These are phyloP conservation scores for Kodamaea kaohsiungensis DNA, from an alignment of 805 yeast species.

Conservation along the genomic window DNA sequence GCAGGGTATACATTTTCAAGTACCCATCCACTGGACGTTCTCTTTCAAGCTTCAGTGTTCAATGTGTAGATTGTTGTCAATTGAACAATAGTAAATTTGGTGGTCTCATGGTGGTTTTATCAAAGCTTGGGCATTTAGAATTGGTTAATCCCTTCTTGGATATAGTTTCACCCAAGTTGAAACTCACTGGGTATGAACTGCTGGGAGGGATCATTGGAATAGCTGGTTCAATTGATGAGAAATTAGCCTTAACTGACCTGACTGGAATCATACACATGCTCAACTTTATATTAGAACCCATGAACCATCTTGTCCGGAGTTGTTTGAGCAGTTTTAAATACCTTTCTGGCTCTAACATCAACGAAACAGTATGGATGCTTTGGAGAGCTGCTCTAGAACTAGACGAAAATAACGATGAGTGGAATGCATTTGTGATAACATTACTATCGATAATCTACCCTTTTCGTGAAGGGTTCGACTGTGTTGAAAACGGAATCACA, in stretches of 20 bases:
- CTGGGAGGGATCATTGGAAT: slow-evolving; percentile 11
- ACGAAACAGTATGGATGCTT: slow-evolving; percentile 57
- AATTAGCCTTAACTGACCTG: slow-evolving; percentile 25
- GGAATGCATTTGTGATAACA: slow-evolving; percentile 59
- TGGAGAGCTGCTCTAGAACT: slow-evolving; percentile 60
- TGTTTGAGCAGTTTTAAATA: slow-evolving; percentile 54
- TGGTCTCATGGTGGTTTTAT: slow-evolving; percentile 48
- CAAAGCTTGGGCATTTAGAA: neutral
- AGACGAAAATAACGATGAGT: slow-evolving; percentile 47
- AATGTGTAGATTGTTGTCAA: slow-evolving; percentile 40
- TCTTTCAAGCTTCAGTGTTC: slow-evolving; percentile 29
- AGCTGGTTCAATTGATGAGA: slow-evolving; percentile 29
- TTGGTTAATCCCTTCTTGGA: slow-evolving; percentile 62
- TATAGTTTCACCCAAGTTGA: slow-evolving; percentile 35
- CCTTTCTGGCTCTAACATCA: slow-evolving; percentile 57
- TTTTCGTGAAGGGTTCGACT: slow-evolving; percentile 26
- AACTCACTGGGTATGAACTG: slow-evolving; percentile 14
- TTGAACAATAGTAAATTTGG: slow-evolving; percentile 34
- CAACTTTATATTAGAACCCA: slow-evolving; percentile 46
- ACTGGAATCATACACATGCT: slow-evolving; percentile 25
- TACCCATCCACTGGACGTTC: slow-evolving; percentile 30
- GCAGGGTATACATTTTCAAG: slow-evolving; percentile 53
- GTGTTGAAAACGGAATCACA: slow-evolving; percentile 26
- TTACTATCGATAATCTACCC: slow-evolving; percentile 54
- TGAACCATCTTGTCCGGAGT: slow-evolving; percentile 39